phyloP scores from a whole-genome alignment of 345 rosid species.

The Odontarrhena argentea region DNA sequence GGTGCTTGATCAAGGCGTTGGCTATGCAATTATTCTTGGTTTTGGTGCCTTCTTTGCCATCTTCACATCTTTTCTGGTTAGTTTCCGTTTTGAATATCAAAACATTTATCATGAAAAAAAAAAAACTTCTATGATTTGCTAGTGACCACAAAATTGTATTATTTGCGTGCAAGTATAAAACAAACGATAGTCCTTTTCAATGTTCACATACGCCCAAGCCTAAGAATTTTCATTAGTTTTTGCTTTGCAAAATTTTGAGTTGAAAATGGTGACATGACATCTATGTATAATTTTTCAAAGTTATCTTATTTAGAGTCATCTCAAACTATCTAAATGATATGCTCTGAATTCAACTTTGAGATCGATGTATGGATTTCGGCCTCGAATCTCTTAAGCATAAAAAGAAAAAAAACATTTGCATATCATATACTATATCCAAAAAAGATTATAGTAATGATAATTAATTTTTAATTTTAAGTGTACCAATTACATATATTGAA shows the following conservation, averaged over 20 bases:
- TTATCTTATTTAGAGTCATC: no score
- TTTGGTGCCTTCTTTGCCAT: conserved; percentile 91
- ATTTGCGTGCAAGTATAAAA: background rate
- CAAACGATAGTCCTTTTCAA: background rate
- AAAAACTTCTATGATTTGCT: conserved; percentile 2
- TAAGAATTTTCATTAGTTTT: background rate
- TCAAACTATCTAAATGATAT: no score
- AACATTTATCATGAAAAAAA: background rate
- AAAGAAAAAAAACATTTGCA: no score
- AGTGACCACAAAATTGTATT: conserved; percentile 7
- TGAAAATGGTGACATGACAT: no score
- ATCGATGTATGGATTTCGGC: no score
- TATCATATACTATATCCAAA: no score
- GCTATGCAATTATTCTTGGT: conserved; percentile 83
- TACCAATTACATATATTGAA: no score
- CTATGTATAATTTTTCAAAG: no score
- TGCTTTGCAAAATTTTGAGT: background rate
- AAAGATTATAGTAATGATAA: no score
- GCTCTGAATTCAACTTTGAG: no score
- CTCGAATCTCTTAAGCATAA: no score
- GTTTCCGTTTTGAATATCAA: conserved; percentile 13
- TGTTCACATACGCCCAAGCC: background rate
- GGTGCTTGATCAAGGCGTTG: conserved; percentile 76
- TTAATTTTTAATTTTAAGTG: no score
- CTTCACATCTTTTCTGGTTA: conserved; percentile 85